Conservation (phyloP, 108 stramenopile species). For the Cyclotella distinguenda region DNA sequence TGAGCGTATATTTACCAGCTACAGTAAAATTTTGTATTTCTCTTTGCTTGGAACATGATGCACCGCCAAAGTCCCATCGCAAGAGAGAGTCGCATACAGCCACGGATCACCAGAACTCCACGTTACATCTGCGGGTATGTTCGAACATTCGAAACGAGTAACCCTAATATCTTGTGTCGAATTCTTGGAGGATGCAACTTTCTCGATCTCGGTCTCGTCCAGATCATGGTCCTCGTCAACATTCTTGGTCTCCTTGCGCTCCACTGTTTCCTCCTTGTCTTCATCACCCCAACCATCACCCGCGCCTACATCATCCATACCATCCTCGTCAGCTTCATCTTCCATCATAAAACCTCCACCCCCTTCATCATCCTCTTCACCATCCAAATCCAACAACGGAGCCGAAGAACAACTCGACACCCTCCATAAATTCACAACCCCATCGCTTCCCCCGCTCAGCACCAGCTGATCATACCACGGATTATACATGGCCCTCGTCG, state of each 20-base stretch:
- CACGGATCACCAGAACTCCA: slow-evolving; percentile 97
- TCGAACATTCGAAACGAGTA: slow-evolving; percentile 79
- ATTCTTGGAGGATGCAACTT: not conserved
- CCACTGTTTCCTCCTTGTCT: slow-evolving; percentile 10
- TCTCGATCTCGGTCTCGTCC: slow-evolving; percentile 10
- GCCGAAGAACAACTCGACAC: slow-evolving; percentile 92
- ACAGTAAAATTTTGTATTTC: slow-evolving; percentile 99
- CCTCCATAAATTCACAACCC: slow-evolving; percentile 92
- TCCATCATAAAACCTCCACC: slow-evolving; percentile 4
- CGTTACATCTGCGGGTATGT: slow-evolving; percentile 80
- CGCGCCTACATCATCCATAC: slow-evolving; percentile 7
- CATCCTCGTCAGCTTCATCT: slow-evolving; percentile 6
- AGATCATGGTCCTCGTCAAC: slow-evolving; percentile 18
- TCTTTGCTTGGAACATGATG: slow-evolving; percentile 97
- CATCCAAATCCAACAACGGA: slow-evolving; percentile 78
- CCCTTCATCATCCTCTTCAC: slow-evolving; percentile 45
- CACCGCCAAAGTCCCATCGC: slow-evolving; percentile 89
- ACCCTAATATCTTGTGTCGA: slow-evolving; percentile 73
- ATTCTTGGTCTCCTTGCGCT: not conserved
- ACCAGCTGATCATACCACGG: slow-evolving; percentile 98
- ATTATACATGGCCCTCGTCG: slow-evolving; percentile 84
- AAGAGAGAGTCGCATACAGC: slow-evolving; percentile 88
- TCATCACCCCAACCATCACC: not conserved
- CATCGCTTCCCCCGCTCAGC: slow-evolving; percentile 91
- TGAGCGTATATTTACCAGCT: too few species aligned